Evolutionary conservation across 2,329 filamentous ascomycete species (phyloP), one percentile per base, ranked within the genome.

Genomic region (Cytospora piceicola): DNA sequence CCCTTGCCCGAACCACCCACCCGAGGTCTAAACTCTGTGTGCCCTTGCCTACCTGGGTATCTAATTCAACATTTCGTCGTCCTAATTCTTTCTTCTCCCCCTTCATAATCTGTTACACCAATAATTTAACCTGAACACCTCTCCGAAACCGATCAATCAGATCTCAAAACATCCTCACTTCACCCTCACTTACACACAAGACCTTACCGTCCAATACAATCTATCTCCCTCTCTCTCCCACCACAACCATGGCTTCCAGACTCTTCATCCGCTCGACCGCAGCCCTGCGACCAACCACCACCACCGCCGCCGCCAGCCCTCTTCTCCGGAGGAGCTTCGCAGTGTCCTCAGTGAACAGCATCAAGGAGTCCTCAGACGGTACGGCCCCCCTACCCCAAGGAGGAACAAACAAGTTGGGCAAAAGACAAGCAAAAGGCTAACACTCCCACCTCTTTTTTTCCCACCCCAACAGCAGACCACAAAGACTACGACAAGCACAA

Each of bases 401-500:
- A 39, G 36, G n/a, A 39, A 39, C 36, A 39, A 17, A 39, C 27
- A 17, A 39, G 36, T n/a, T n/a, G 4, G 17, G 12, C 36, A 39
- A 39, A 5, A 17, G 14, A 39, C 2, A 39, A 20, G 8, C 4
- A 39, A 39, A 39, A 22, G n/a, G 22, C 57, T 60, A 32, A 54
- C 52, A 3, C 9, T 27, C 24, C 8, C 6, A 57, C 36, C 30
- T n/a, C n/a, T n/a, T n/a, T n/a, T n/a, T 36, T 9, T 22, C 11
- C 27, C 51, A 22, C 12, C 27, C 56, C 61, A 8, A n/a, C 51
- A 32, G 17, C 71, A 62, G 67, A 72, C 64, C 39, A 78, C 53
- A 70, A 77, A 17, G 78, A 82, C 69, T 77, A 79, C 71, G 84
- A 88, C 67, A 83, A 79, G 73, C 86, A 88, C 78, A 88, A 89